These are phyloP conservation scores for Citrus hindsii DNA, from an alignment of 345 rosid species.

Conservation along the genomic window DNA sequence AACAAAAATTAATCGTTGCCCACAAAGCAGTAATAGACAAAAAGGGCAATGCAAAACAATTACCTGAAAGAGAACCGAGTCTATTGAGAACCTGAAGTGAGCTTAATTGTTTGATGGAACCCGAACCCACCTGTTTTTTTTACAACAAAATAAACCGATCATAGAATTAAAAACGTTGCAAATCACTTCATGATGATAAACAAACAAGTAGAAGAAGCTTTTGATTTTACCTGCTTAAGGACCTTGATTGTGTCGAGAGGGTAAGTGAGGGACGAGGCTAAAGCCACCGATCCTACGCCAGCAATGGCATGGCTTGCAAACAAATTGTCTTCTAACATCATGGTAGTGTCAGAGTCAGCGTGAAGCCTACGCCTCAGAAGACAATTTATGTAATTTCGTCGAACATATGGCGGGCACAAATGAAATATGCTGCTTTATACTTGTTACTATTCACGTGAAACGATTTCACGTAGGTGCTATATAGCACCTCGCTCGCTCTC, in stretches of 20 bases:
- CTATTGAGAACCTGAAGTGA: conserved; percentile 48
- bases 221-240: conserved; percentile 58
- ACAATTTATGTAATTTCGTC: neutral
- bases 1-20: neutral
- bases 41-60: conserved; percentile 7
- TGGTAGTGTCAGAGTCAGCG: neutral
- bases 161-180: neutral
- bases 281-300: conserved; percentile 63
- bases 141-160: too few relatives aligned
- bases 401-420: neutral
- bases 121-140: conserved; percentile 69
- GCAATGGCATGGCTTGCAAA: conserved; percentile 78
- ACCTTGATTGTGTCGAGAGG: conserved; percentile 88
- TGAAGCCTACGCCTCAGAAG: neutral
- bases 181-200: neutral
- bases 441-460: neutral
- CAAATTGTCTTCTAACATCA: conserved; percentile 57
- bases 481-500: too few relatives aligned
- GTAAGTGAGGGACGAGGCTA: conserved; percentile 67
- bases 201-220: neutral
- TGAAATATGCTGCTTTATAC: neutral
- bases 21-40: neutral
- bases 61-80: conserved; percentile 57
- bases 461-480: neutral
- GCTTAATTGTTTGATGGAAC: conserved; percentile 51